A percentile compares a stretch with the other conserved stretches of the same genome.
These are phyloP conservation scores for Kwoniella botswanensis DNA, from an alignment of 768 basidiomycete species.

Conservation along the genomic window DNA sequence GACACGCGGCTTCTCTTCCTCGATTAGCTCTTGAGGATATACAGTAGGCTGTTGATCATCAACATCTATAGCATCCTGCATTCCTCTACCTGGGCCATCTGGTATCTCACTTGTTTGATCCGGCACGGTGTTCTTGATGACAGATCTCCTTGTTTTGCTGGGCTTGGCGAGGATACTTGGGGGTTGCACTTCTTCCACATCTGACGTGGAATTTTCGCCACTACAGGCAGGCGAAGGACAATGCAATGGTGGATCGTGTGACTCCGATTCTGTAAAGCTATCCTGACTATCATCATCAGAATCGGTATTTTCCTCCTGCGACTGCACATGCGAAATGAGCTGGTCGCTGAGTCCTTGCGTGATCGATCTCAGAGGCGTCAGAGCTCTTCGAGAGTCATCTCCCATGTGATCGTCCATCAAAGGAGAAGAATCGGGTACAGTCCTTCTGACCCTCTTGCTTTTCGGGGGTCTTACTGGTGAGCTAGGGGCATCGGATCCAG, in stretches of 20 bases:
- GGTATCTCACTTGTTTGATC: background rate
- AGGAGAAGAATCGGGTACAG: constrained; percentile 2
- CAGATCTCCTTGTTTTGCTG: constrained; percentile 1
- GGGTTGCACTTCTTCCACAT: background rate
- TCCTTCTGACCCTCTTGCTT: constrained; percentile 3
- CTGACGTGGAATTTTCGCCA: background rate
- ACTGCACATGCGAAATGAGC: no score
- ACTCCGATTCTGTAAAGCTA: no score
- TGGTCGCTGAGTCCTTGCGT: background rate
- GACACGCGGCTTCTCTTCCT: background rate
- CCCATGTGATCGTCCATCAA: no score
- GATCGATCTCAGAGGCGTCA: no score
- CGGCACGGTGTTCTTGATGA: background rate
- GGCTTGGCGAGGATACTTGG: background rate
- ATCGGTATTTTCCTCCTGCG: no score
- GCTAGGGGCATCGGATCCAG: background rate
- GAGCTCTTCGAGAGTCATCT: no score
- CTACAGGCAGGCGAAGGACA: background rate
- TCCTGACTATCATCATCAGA: no score
- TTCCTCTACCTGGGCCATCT: background rate
- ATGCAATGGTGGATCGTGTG: no score
- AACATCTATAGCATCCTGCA: background rate
- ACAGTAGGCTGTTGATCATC: background rate
- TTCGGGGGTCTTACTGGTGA: background rate
- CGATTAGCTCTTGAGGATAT: background rate